Base-by-base conservation (phyloP, 148 eudicot species). In the Oxyria digyna region DNA sequence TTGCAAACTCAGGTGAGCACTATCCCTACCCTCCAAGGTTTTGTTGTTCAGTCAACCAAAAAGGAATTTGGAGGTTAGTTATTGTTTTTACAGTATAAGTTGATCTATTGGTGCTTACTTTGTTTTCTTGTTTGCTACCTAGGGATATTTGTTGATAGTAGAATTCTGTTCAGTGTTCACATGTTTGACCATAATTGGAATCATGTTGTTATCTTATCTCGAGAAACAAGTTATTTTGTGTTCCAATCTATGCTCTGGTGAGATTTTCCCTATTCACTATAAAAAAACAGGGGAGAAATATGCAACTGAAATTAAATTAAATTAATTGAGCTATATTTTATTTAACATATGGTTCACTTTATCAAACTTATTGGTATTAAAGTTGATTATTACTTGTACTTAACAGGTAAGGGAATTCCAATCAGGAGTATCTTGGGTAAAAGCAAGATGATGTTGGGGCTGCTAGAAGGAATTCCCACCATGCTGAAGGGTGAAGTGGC, bases 401-500 rank as follows among this genome's bases (percentile, higher is more conserved):
- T 78, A 18, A 57, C 84, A 94, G 99, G 99, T 52, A 91, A 78
- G 69, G 99, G 97, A 67, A 80, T 68, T 35, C 99, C 96, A 41
- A 69, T 59, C 77, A 85, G 99, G 83, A 85, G 79, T 72, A 82
- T 94, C 75, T 77, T 90, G 80, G 97, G 99, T 54, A 94, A 88
- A 84, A 94, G 99, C 93, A 90, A 88, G 82, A 67, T 94, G 78
- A 78, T 94, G 73, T 69, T 94, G 80, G 99, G 99, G 55, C 76
- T 94, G 85, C 79, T 94, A n/a, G 99, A 94, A 81, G 99, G 99
- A 69, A 79, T 90, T 72, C 91, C 99, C 35, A 85, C 97, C 55
- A 94, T 94, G 99, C 84, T 78, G 75, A 82, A 77, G 85, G 97
- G 97, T 74, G 99, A 94, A 94, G 82, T 90, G 79, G 81, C 96